Base-by-base conservation (phyloP, 2,329 filamentous ascomycete species). In the Nakataea oryzae region DNA sequence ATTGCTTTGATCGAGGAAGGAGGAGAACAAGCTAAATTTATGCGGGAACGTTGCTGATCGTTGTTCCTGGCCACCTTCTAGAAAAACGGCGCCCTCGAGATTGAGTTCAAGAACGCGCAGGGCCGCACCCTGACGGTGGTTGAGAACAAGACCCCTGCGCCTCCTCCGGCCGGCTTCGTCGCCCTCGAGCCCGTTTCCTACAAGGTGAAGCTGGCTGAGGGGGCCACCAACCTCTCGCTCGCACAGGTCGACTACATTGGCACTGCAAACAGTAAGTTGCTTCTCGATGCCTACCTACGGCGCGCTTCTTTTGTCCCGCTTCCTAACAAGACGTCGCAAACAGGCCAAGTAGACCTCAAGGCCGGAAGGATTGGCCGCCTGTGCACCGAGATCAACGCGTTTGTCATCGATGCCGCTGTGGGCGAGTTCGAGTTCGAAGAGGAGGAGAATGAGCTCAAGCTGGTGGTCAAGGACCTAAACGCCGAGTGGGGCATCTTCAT, bases 241-340 rank as follows among this genome's bases (percentile, higher is more conserved):
- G 69, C 71, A 29, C 76, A 76, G 69, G 70, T 78, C 32, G 75
- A 78, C 63, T 78, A 74, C 64, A 73, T 77, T 58, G 68, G 69
- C 34, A 75, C 72, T 59, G 65, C 70, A 17, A 67, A 66, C 54
- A 74, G 74, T 76, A 63, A 67, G 72, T 69, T 54, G 1, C 12
- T 21, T 32, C 55, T 28, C 28, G 54, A 3, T 2, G 24, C 11
- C 34, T 6, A 21, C 3, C 11, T 8, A 1, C 3, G 41, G 5
- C 61, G 60, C 2, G 63, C 56, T 5, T 17, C 21, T 30, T 47
- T 50, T 26, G 14, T 30, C 17, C 4, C 26, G 50, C 7, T 28
- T 21, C 34, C 55, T 61, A 59, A 57, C 47, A 34, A 24, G 17
- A 24, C 58, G 28, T 13, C 27, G 29, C 61, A 54, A 64, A 32